Conservation (phyloP, 495 filamentous ascomycete genomes). For the Endocarpon pusillum region DNA sequence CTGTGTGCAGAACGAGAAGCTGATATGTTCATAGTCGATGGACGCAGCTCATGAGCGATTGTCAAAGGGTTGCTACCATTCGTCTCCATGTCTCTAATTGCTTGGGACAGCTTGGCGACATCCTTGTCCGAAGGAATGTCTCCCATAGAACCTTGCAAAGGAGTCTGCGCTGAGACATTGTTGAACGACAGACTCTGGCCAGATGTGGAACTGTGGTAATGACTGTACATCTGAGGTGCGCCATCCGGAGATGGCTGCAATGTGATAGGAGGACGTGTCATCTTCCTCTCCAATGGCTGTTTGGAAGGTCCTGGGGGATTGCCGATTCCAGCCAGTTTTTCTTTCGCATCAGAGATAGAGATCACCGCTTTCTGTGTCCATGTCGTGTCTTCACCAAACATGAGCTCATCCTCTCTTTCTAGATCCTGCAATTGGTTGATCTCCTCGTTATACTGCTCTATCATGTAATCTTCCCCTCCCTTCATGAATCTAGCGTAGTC, state of each 20-base stretch:
- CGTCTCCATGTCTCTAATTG: slow-evolving; percentile 14
- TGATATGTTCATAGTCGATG: slow-evolving; percentile 8
- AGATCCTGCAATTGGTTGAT: slow-evolving; percentile 56
- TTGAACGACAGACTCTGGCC: slow-evolving; percentile 24
- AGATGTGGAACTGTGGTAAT: slow-evolving; percentile 29
- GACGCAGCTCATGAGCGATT: too few species aligned
- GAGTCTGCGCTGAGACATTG: slow-evolving; percentile 8
- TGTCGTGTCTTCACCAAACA: slow-evolving; percentile 84
- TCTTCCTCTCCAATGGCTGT: slow-evolving; percentile 30
- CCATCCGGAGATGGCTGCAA: slow-evolving; percentile 27
- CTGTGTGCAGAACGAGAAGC: slow-evolving; percentile 19
- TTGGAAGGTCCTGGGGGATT: slow-evolving; percentile 43
- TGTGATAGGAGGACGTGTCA: slow-evolving; percentile 28
- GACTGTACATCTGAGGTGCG: slow-evolving; percentile 35
- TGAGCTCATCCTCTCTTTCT: slow-evolving; percentile 73
- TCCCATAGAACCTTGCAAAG: slow-evolving; percentile 2
- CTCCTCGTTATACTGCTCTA: slow-evolving; percentile 57
- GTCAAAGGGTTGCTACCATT: too few species aligned
- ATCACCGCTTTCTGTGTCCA: slow-evolving; percentile 76
- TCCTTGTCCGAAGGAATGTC: neutral
- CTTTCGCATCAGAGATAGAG: slow-evolving; percentile 51
- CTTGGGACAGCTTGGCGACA: slow-evolving; percentile 16
- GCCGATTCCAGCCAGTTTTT: slow-evolving; percentile 53
- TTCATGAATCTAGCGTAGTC: slow-evolving; percentile 96
- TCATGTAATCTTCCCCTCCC: slow-evolving; percentile 79